Evolutionary conservation across 108 stramenopile species (phyloP).

Genomic region (Cylindrotheca closterium): DNA sequence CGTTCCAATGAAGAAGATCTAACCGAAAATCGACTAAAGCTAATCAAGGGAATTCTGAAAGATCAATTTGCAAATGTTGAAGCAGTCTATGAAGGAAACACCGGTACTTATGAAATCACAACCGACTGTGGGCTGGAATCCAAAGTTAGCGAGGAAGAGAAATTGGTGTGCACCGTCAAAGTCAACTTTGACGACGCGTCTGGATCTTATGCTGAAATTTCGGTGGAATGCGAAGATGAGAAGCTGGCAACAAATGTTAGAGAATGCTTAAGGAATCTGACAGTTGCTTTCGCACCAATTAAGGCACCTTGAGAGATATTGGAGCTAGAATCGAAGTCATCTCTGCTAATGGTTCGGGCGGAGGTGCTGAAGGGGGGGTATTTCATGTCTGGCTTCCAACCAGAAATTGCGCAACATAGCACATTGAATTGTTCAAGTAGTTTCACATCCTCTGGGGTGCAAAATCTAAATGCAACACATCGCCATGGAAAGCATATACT

Average conservation of each 20-base stretch:
- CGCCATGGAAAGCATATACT: too few relatives aligned
- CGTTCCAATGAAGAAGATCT: constrained; percentile 8
- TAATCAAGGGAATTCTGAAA: constrained; percentile 55
- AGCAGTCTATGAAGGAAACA: constrained; percentile 73
- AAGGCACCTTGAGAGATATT: too few relatives aligned
- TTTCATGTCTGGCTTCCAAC: too few relatives aligned
- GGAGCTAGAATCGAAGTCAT: too few relatives aligned
- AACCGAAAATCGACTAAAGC: constrained; percentile 47
- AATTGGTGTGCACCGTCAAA: constrained; percentile 54
- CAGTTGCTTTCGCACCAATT: constrained; percentile 53
- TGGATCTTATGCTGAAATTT: constrained; percentile 57
- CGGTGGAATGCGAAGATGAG: constrained; percentile 73
- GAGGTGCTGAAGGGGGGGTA: too few relatives aligned
- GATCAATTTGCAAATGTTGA: constrained; percentile 82
- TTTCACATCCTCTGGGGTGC: too few relatives aligned
- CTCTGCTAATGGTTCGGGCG: too few relatives aligned
- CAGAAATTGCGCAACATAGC: too few relatives aligned
- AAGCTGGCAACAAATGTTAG: constrained; percentile 74
- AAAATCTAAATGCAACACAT: too few relatives aligned
- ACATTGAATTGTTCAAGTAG: too few relatives aligned
- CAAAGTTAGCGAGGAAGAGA: constrained; percentile 34
- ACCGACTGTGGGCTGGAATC: constrained; percentile 57
- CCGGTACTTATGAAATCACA: constrained; percentile 70
- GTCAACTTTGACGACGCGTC: constrained; percentile 58
- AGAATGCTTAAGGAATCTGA: constrained; percentile 65